These are phyloP conservation scores for Trichoderma pleuroti DNA, from an alignment of 2,329 filamentous ascomycete genomes.

Conservation along the genomic window DNA sequence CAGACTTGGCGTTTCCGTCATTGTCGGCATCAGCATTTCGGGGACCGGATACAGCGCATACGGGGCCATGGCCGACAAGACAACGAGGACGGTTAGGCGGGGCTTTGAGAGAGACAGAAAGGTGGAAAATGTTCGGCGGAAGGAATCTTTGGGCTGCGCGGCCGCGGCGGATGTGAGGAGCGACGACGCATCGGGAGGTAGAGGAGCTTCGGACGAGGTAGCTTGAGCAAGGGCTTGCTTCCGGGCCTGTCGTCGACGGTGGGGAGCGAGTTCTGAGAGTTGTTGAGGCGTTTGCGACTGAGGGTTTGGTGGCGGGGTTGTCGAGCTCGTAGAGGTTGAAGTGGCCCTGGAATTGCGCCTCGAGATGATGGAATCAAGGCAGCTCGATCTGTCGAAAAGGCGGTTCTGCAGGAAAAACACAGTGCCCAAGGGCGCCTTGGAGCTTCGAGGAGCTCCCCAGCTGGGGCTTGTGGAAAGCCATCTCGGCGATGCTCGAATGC, in stretches of 20 bases:
- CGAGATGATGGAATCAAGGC: conserved; percentile 34
- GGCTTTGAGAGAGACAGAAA: conserved; percentile 94
- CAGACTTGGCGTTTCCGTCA: conserved; percentile 68
- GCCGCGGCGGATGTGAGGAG: conserved; percentile 52
- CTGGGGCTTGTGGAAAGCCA: conserved; percentile 32
- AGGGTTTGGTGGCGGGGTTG: conserved; percentile 20
- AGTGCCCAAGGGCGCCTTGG: conserved; percentile 21
- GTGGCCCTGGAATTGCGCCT: conserved; percentile 28
- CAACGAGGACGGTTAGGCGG: conserved; percentile 84
- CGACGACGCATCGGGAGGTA: conserved; percentile 53
- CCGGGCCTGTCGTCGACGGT: conserved; percentile 35
- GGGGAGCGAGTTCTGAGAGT: conserved; percentile 31
- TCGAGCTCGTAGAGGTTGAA: conserved; percentile 25
- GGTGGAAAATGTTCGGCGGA: conserved; percentile 68
- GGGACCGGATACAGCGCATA: conserved; percentile 94
- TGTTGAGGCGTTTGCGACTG: conserved; percentile 24
- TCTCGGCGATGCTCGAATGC: conserved; percentile 23
- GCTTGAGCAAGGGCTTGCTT: conserved; percentile 24
- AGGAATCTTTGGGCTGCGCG: conserved; percentile 47
- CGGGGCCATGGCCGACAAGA: conserved; percentile 83
- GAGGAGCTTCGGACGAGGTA: conserved; percentile 27
- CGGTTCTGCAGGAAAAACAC: conserved; percentile 38
- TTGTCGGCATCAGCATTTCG: conserved; percentile 70
- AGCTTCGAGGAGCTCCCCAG: conserved; percentile 26
- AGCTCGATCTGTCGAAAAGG: conserved; percentile 36